Base-by-base conservation (phyloP, 495 filamentous ascomycete species). In the Acidiella bohemica region DNA sequence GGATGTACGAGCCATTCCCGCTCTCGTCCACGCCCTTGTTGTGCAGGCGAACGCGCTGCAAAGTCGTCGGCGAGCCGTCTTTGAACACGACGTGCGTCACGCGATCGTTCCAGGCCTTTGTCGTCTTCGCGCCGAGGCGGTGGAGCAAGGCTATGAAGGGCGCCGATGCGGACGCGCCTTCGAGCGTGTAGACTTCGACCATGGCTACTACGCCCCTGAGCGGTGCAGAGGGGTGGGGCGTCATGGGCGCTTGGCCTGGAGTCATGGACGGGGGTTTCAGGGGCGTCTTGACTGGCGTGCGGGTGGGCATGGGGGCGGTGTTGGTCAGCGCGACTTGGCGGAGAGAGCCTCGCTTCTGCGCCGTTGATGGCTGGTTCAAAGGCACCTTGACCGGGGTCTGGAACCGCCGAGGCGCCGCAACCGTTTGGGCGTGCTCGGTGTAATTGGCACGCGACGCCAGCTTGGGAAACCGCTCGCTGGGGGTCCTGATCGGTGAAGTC, bases 21-120 rank as follows among this genome's bases (percentile, higher is more conserved):
- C 92, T 82, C 18, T 81, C 66, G 0, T 81, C 34, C 11, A 93
- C 82, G 16, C 81, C 66, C 1, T 82, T 84, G 14, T 71, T 67
- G 23, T 74, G 77, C 46, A 80, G 70, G 37, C 76, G 68, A 6
- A 92, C 83, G 58, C 93, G 95, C 57, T 94, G 80, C 37, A 95
- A 57, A 0, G 88, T 95, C 24, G 81, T 72, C 39, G 83, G 75
- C 7, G 79, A 79, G 29, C 90, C 90, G 60, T 94, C 90, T 53
- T 95, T 95, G 62, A 81, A 97, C 1, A 97, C 76, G 1, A 97
- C 82, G 52, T 97, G 90, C 4, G 90, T 97, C 53, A 95, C 86
- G 2, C 82, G 83, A 23, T 92, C 66, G 55, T 77, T 83, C 90
- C 90, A 97, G 17, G 67, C 68, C 60, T 80, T 82, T 11, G 92